Percentiles rank a stretch among this genome's conserved stretches.
Evolutionary conservation across 2,329 filamentous ascomycete species (phyloP).

Genomic region (Calonectria fujianensis): DNA sequence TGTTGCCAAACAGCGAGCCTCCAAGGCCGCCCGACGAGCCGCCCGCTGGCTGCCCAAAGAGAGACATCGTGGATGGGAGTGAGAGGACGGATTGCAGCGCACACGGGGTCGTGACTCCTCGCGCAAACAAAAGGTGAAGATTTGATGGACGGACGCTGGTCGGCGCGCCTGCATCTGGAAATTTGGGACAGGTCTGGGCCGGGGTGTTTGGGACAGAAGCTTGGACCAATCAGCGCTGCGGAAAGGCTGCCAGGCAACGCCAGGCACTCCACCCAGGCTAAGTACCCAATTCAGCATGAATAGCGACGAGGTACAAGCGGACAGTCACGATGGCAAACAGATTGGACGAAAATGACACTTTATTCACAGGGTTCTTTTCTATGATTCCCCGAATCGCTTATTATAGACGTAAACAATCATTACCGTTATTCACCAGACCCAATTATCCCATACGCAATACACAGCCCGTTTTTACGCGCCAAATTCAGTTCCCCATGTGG

Average conservation of each 20-base stretch:
- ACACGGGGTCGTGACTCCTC: slow-evolving; percentile 43
- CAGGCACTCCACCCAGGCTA: slow-evolving; percentile 27
- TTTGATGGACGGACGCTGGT: slow-evolving; percentile 48
- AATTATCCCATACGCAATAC: slow-evolving; percentile 28
- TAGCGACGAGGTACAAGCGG: background rate
- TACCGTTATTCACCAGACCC: slow-evolving; percentile 42
- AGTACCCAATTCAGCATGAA: background rate
- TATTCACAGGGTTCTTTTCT: background rate
- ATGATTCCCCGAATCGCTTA: background rate
- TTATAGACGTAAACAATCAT: slow-evolving; percentile 36
- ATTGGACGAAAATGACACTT: background rate
- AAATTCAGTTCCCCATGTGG: slow-evolving; percentile 60
- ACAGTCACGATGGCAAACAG: background rate
- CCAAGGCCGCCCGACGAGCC: slow-evolving; percentile 47
- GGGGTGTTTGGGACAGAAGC: slow-evolving; percentile 55
- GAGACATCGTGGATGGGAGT: slow-evolving; percentile 56
- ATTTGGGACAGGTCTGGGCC: slow-evolving; percentile 58
- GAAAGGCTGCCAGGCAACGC: slow-evolving; percentile 43
- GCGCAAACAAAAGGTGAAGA: slow-evolving; percentile 43
- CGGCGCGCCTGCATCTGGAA: slow-evolving; percentile 57
- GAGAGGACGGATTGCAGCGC: slow-evolving; percentile 33
- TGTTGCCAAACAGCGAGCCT: slow-evolving; percentile 51
- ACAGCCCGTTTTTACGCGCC: slow-evolving; percentile 48
- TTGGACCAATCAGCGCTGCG: slow-evolving; percentile 58
- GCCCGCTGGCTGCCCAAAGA: slow-evolving; percentile 59